Percentiles rank a stretch among this genome's conserved stretches.
Conservation (phyloP, 768 basidiomycete species). For the Tulasnella sp. region DNA sequence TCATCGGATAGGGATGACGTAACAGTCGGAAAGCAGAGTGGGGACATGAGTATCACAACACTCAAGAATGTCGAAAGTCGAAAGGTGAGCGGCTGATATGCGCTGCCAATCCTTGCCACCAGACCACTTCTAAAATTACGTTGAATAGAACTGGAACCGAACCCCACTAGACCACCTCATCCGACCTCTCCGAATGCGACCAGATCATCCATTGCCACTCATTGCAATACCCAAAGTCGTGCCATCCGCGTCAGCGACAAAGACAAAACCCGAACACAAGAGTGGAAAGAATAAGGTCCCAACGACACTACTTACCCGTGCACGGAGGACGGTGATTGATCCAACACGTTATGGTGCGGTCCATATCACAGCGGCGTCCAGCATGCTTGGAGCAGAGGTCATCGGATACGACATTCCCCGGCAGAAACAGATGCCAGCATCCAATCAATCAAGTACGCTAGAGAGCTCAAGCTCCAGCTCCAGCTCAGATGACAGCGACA, state of each 20-base stretch:
- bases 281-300: slow-evolving; percentile 30
- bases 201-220: slow-evolving; percentile 47
- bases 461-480: background rate
- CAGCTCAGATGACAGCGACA: background rate
- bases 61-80: slow-evolving; percentile 43
- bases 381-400: background rate
- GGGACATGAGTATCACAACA: slow-evolving; percentile 58
- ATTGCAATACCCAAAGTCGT: slow-evolving; percentile 18
- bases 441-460: background rate
- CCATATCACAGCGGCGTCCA: slow-evolving; percentile 42
- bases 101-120: background rate
- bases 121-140: background rate
- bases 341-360: slow-evolving; percentile 59
- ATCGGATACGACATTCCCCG: background rate
- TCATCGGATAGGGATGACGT: slow-evolving; percentile 24
- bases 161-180: slow-evolving; percentile 57
- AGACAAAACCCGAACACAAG: slow-evolving; percentile 6
- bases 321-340: slow-evolving; percentile 58
- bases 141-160: slow-evolving; percentile 50
- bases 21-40: slow-evolving; percentile 30
- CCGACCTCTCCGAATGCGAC: slow-evolving; percentile 59
- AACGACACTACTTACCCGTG: slow-evolving; percentile 43
- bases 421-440: background rate
- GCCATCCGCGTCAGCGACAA: background rate
- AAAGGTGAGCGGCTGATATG: slow-evolving; percentile 18